Base-by-base conservation (phyloP, 768 basidiomycete genomes). In the Dacryopinax primogenitus region DNA sequence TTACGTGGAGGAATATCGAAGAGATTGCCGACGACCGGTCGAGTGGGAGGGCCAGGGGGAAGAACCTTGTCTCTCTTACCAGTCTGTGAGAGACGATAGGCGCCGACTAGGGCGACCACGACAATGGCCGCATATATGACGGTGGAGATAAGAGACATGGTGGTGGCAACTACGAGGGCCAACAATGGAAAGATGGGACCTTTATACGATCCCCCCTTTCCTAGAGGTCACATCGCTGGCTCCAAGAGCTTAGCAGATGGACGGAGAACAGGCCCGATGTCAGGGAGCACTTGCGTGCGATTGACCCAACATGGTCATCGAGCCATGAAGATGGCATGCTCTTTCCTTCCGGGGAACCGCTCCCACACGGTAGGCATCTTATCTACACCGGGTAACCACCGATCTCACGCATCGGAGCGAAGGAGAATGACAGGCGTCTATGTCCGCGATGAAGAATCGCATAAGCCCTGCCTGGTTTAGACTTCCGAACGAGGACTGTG, bases 1-100 rank as follows among this genome's bases (percentile, higher is more conserved):
- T 28, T 58, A 58, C 51, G 51, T 30, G 51, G 26, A 23, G 51
- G 51, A 30, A 58, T 58, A 18, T 58, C 51, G 30, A 58, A 58
- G 13, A 58, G 51, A 30, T 58, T 58, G 26, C 51, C 51, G 13
- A 58, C 51, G 51, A 58, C 32, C 4, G 21, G 26, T 30, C 51
- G 3, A 15, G 51, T 58, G 9, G 51, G 51, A 11, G 51, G 51
- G 32, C 51, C 51, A 58, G 51, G 51, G 3, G 51, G 51, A 9
- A 58, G 51, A 15, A 30, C 26, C 18, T 58, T 58, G 26, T 58
- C 51, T 32, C 51, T 58, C 51, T 58, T 58, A 3, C 51, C 51
- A 32, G 32, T 30, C 51, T 58, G 51, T 2, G 51, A 58, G 4
- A 58, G 51, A 3, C 26, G 51, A 21, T 58, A 58, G 26, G 32